Evolutionary conservation across 2,329 filamentous ascomycete species (phyloP).

Genomic region (Alternaria arborescens): DNA sequence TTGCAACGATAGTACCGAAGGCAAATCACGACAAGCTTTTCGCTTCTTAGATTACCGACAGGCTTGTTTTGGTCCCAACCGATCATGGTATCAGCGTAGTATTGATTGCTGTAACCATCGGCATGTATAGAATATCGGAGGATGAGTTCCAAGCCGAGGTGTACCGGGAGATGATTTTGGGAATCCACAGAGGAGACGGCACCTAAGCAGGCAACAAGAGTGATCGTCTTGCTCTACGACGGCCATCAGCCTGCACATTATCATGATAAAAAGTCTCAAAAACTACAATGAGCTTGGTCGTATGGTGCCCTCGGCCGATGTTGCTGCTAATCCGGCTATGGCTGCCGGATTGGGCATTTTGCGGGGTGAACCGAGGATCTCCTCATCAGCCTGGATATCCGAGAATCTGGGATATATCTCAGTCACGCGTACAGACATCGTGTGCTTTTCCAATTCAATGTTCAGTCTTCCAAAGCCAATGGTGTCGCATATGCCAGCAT

Average conservation of each 20-base stretch:
- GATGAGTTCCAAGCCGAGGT: not conserved
- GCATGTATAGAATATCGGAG: not conserved
- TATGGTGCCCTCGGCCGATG: not conserved
- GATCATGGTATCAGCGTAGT: not conserved
- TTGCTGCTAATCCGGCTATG: not conserved
- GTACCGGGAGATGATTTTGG: not conserved
- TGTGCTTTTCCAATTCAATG: not conserved
- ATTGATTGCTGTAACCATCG: not conserved
- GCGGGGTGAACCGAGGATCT: not conserved
- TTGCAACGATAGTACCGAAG: conserved; percentile 31
- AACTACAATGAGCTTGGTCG: not conserved
- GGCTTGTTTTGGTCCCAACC: not conserved
- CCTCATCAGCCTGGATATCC: not conserved
- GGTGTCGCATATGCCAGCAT: conserved; percentile 28
- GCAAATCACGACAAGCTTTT: conserved; percentile 11
- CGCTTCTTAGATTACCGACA: not conserved
- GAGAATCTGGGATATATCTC: not conserved
- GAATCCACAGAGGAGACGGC: not conserved
- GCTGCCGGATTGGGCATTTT: not conserved
- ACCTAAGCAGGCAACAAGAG: not conserved
- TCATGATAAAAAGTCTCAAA: not conserved
- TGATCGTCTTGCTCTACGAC: not conserved
- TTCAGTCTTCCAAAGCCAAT: not conserved
- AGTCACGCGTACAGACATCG: not conserved
- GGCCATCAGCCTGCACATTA: not conserved